A percentile compares a stretch with the other conserved stretches of the same genome.
These are phyloP conservation scores for Coelastrella sp. DNA, from an alignment of 139 green algal species.

Conservation along the genomic window DNA sequence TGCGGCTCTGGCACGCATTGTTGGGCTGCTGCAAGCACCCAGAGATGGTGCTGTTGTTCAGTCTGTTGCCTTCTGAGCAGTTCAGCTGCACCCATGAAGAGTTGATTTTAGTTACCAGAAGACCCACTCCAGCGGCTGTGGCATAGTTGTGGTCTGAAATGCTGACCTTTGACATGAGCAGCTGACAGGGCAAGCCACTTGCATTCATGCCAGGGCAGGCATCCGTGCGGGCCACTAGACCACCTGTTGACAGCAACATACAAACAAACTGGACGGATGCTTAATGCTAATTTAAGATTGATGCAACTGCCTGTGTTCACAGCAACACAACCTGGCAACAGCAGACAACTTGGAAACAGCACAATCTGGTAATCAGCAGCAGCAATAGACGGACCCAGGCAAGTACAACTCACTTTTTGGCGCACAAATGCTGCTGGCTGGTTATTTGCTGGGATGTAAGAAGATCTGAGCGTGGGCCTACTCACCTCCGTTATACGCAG, in stretches of 20 bases:
- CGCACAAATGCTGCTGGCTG: background rate
- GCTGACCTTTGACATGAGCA: background rate
- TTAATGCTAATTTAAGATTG: too few species aligned
- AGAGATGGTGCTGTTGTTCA: background rate
- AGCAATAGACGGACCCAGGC: background rate
- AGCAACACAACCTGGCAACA: too few species aligned
- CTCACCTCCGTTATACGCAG: constrained; percentile 34
- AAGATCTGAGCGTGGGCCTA: background rate
- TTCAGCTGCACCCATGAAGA: background rate
- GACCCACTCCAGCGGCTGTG: background rate
- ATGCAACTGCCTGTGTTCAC: too few species aligned
- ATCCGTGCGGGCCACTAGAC: constrained; percentile 9
- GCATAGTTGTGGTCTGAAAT: background rate
- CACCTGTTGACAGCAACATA: background rate
- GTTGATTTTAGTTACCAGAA: constrained; percentile 24
- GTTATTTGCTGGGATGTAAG: background rate
- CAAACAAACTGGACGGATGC: background rate
- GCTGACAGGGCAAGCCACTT: background rate
- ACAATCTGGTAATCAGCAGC: background rate
- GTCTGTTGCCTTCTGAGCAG: background rate
- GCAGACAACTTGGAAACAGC: too few species aligned
- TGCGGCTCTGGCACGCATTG: background rate
- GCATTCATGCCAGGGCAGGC: background rate
- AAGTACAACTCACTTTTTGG: background rate
- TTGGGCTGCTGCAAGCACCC: constrained; percentile 7